phyloP scores from a whole-genome alignment of 352 stramenopile species.

The Phytophthora europaea region DNA sequence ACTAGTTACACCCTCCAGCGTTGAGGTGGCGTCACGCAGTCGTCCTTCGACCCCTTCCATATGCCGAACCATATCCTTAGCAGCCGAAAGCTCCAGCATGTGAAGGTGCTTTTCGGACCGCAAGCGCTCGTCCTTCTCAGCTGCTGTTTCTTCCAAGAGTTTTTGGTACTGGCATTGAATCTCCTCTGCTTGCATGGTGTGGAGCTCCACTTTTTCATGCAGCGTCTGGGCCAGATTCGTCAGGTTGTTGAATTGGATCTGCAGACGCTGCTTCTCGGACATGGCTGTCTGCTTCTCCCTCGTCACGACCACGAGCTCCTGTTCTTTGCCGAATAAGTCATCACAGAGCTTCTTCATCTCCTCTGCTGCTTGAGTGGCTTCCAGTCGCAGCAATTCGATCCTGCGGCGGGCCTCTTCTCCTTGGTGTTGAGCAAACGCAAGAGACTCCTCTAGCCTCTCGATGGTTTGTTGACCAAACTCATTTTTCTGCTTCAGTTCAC shows the following conservation, averaged over 20 bases:
- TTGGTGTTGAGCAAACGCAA: conserved; percentile 45
- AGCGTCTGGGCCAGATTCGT: conserved; percentile 37
- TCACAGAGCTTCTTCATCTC: conserved; percentile 46
- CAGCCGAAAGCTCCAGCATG: conserved; percentile 50
- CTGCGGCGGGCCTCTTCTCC: conserved; percentile 63
- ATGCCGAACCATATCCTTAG: conserved; percentile 52
- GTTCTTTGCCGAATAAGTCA: conserved; percentile 49
- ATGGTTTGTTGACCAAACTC: conserved; percentile 63
- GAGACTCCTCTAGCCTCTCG: conserved; percentile 52
- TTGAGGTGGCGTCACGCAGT: conserved; percentile 21
- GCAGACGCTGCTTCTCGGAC: conserved; percentile 50
- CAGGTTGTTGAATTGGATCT: conserved; percentile 68
- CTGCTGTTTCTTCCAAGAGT: conserved; percentile 40
- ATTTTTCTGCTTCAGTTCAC: conserved; percentile 69
- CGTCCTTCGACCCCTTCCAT: conserved; percentile 52
- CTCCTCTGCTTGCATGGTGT: conserved; percentile 61
- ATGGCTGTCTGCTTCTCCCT: conserved; percentile 46
- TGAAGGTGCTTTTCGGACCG: conserved; percentile 58
- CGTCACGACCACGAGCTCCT: conserved; percentile 38
- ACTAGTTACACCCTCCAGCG: conserved; percentile 15
- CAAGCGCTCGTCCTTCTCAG: conserved; percentile 59
- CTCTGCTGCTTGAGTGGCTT: conserved; percentile 50
- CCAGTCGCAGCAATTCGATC: conserved; percentile 61
- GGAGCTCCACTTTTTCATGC: conserved; percentile 46
- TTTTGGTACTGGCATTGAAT: conserved; percentile 44